phyloP scores from a whole-genome alignment of 495 filamentous ascomycete genomes.

The Pseudoneurospora amorphoporcata region DNA sequence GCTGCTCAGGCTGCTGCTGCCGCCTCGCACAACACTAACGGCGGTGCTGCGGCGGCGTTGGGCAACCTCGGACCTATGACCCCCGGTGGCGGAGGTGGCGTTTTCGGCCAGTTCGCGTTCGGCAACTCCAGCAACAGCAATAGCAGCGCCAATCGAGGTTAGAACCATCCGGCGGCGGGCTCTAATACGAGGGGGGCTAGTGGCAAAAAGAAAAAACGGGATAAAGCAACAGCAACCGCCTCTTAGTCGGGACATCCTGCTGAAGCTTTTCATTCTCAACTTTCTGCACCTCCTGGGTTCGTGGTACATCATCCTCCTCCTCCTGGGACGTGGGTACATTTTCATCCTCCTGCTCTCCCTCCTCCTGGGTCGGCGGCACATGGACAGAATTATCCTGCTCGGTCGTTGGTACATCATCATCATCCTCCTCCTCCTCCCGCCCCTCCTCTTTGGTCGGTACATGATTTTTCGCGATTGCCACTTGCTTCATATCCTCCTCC shows the following conservation, averaged over 20 bases:
- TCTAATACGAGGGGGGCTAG: background rate
- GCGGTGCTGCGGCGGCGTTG: constrained; percentile 2
- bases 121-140: constrained; percentile 16
- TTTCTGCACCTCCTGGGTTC: background rate
- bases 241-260: background rate
- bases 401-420: too few relatives aligned
- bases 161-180: background rate
- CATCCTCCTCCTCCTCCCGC: too few relatives aligned
- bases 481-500: too few relatives aligned
- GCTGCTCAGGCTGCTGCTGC: background rate
- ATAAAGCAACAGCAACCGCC: background rate
- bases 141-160: background rate
- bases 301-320: background rate
- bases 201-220: background rate
- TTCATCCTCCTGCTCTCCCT: too few relatives aligned
- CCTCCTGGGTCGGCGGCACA: background rate
- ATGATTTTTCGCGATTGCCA: background rate
- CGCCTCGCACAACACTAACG: constrained; percentile 38
- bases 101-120: constrained; percentile 49
- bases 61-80: constrained; percentile 53
- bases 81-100: constrained; percentile 56
- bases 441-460: background rate
- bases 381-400: too few relatives aligned
- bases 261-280: background rate
- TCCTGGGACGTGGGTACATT: background rate